A percentile compares a stretch with the other conserved stretches of the same genome.
These are phyloP conservation scores for Penicillium hordei DNA, from an alignment of 2,329 filamentous ascomycete genomes.

Conservation along the genomic window DNA sequence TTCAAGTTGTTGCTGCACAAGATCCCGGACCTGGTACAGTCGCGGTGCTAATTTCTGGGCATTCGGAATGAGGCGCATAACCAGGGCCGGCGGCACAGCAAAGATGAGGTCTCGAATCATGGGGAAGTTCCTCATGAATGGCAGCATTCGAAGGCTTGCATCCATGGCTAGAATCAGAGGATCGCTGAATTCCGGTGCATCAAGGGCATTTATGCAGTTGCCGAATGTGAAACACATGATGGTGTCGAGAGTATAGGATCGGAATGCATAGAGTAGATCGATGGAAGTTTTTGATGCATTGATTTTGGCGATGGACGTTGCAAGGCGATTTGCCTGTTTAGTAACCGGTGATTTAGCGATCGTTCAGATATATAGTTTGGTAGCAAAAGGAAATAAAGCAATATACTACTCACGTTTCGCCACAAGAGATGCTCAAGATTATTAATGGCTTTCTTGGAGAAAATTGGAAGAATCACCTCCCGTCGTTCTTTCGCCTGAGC, in stretches of 20 bases:
- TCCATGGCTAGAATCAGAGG: conserved; percentile 1
- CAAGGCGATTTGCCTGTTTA: neutral
- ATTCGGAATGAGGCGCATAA: neutral
- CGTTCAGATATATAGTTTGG: neutral
- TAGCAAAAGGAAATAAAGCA: neutral
- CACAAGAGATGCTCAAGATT: conserved; percentile 11
- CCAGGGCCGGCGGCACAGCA: neutral
- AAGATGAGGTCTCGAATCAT: neutral
- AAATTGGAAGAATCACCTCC: conserved; percentile 13
- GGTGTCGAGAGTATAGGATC: conserved; percentile 12
- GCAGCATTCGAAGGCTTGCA: neutral
- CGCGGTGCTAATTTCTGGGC: neutral
- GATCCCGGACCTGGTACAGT: neutral
- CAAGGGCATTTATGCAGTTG: conserved; percentile 8
- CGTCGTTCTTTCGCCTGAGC: conserved; percentile 11
- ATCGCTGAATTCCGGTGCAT: conserved; percentile 11
- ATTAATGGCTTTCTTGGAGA: conserved; percentile 12
- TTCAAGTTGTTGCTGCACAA: neutral
- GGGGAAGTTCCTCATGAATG: neutral
- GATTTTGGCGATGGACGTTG: neutral
- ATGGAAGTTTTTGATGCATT: neutral
- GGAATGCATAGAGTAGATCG: neutral
- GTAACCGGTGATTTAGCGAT: neutral
- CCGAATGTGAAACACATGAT: conserved; percentile 16
- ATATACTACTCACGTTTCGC: conserved; percentile 8